Evolutionary conservation across 257 asterid species (phyloP).

Genomic region (Fraxinus quadrangulata): DNA sequence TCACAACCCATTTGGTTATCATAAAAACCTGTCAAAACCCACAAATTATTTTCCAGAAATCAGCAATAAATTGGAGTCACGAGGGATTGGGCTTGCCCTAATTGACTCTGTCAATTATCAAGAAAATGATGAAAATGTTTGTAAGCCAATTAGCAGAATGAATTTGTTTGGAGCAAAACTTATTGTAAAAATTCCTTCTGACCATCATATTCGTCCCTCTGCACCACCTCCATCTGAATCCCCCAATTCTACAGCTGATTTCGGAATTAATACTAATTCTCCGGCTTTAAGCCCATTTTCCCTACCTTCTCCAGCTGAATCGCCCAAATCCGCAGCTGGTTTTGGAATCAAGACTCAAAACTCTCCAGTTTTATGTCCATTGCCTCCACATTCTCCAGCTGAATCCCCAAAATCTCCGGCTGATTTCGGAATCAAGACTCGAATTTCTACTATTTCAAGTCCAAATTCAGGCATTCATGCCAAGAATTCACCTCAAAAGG

Average conservation of each 20-base stretch:
- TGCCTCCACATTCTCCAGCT: background rate
- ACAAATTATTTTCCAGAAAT: background rate
- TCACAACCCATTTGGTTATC: constrained; percentile 51
- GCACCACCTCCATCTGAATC: constrained; percentile 36
- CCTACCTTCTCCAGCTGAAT: background rate
- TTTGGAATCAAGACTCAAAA: background rate
- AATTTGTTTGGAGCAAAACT: constrained; percentile 71
- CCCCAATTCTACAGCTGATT: constrained; percentile 76
- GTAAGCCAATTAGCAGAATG: constrained; percentile 53
- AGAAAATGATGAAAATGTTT: constrained; percentile 8
- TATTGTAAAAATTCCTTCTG: constrained; percentile 59
- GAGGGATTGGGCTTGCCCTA: constrained; percentile 73
- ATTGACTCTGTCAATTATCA: constrained; percentile 50
- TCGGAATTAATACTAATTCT: constrained; percentile 71
- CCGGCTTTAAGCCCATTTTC: constrained; percentile 35
- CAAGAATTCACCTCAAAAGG: constrained; percentile 24
- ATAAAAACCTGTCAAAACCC: constrained; percentile 25
- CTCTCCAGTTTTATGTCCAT: constrained; percentile 29
- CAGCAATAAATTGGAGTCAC: constrained; percentile 31
- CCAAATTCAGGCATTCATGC: constrained; percentile 21
- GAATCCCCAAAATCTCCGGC: background rate
- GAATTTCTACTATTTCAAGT: constrained; percentile 17
- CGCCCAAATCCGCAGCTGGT: constrained; percentile 72
- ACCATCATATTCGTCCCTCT: constrained; percentile 15
- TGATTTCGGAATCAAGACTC: background rate